phyloP scores from a whole-genome alignment of 2,329 filamentous ascomycete genomes.

The Raffaelea deltoideospora region DNA sequence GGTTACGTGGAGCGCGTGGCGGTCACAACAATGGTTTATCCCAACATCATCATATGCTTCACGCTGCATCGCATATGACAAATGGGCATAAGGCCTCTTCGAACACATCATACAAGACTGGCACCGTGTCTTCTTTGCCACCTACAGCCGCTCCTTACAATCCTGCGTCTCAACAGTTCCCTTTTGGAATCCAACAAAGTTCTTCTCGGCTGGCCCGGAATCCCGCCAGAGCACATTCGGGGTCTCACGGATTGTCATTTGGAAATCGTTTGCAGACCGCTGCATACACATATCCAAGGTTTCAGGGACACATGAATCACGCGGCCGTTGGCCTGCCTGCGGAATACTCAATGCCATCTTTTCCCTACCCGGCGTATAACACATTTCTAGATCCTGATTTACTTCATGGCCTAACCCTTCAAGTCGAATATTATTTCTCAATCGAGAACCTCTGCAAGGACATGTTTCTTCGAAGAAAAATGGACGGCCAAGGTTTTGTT shows the following conservation, averaged over 20 bases:
- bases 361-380: neutral
- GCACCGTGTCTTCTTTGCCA: conserved; percentile 11
- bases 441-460: conserved; percentile 93
- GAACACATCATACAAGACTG: too few species aligned
- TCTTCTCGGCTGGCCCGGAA: conserved; percentile 1
- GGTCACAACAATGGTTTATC: conserved; percentile 20
- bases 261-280: conserved; percentile 5
- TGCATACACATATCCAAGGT: conserved; percentile 15
- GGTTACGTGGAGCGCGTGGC: conserved; percentile 29
- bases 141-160: conserved; percentile 21
- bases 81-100: too few species aligned
- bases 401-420: conserved; percentile 26
- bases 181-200: conserved; percentile 20
- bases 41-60: conserved; percentile 15
- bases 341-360: conserved; percentile 6
- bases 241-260: conserved; percentile 1
- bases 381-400: conserved; percentile 10
- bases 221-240: conserved; percentile 4
- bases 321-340: conserved; percentile 4
- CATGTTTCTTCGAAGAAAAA: conserved; percentile 69
- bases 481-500: conserved; percentile 93
- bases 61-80: too few species aligned
- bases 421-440: conserved; percentile 91
- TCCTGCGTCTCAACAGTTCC: conserved; percentile 26
- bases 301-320: too few species aligned